Conservation (phyloP, 306 rosid species). For the Comarum palustre region DNA sequence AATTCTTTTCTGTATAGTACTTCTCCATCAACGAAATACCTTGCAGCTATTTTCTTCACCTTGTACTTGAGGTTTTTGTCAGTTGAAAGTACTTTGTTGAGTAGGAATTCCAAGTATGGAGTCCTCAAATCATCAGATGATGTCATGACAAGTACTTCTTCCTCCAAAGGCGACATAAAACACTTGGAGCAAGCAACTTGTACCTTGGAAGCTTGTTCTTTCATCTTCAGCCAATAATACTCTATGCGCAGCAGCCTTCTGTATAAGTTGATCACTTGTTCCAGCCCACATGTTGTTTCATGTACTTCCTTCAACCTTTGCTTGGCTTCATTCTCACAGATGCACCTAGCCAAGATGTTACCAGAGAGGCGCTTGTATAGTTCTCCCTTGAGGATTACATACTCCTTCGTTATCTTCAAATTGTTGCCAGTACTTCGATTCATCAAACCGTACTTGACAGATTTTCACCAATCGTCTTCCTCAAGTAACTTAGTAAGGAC, state of each 20-base stretch:
- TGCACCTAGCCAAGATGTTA: not conserved
- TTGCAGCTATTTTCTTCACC: not conserved
- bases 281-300: not conserved
- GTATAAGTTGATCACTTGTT: not conserved
- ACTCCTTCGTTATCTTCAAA: not conserved
- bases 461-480: not conserved
- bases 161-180: fast-evolving
- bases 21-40: not conserved
- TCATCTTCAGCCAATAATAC: not conserved
- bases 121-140: too few species aligned
- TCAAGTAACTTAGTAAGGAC: not conserved
- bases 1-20: not conserved
- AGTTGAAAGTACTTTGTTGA: not conserved
- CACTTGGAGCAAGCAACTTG: not conserved
- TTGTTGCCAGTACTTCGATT: fast-evolving
- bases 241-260: not conserved
- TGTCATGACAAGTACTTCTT: too few species aligned
- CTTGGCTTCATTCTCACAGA: not conserved
- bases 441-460: fast-evolving
- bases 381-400: not conserved
- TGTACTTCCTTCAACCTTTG: not conserved
- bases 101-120: too few species aligned
- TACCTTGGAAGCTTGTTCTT: not conserved
- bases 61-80: fast-evolving
- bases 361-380: not conserved